Conservation (phyloP, 179 eudicot species). For the Dionaea muscipula region DNA sequence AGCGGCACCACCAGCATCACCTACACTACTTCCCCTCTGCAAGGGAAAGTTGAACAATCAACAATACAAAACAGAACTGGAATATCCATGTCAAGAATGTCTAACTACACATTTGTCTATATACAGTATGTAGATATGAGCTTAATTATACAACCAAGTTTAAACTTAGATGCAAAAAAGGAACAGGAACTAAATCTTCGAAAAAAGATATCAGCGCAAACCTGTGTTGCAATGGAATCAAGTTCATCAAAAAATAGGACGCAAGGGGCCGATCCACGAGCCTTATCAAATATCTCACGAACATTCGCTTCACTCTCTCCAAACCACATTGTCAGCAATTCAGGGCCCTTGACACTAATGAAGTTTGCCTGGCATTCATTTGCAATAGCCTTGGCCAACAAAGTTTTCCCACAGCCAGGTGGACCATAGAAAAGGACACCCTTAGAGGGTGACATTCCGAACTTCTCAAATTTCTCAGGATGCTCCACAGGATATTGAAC, state of each 20-base stretch:
- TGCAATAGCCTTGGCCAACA: slow-evolving; percentile 80
- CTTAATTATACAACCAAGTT: too few relatives aligned
- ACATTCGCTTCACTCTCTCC: slow-evolving; percentile 89
- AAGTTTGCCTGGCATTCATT: slow-evolving; percentile 83
- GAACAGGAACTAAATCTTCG: background rate
- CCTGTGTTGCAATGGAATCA: slow-evolving; percentile 86
- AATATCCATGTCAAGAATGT: too few relatives aligned
- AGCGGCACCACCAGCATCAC: slow-evolving; percentile 91
- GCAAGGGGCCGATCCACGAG: slow-evolving; percentile 73
- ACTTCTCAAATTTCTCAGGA: slow-evolving; percentile 82
- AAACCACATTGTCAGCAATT: slow-evolving; percentile 83
- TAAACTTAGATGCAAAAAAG: too few relatives aligned
- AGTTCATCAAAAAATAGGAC: slow-evolving; percentile 76
- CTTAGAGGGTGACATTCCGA: slow-evolving; percentile 84
- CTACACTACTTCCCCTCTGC: slow-evolving; percentile 67
- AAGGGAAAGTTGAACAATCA: background rate
- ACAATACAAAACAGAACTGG: background rate
- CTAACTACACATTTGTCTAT: too few relatives aligned
- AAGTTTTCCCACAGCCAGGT: slow-evolving; percentile 80
- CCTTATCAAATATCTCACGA: slow-evolving; percentile 78
- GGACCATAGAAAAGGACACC: slow-evolving; percentile 88
- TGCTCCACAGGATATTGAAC: slow-evolving; percentile 92
- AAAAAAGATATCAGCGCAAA: slow-evolving; percentile 4
- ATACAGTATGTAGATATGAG: too few relatives aligned
- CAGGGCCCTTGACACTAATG: slow-evolving; percentile 75